Percentiles rank a stretch among this genome's conserved stretches.
Conservation (phyloP, 2,329 filamentous ascomycete genomes). For the Microcera coccophila region DNA sequence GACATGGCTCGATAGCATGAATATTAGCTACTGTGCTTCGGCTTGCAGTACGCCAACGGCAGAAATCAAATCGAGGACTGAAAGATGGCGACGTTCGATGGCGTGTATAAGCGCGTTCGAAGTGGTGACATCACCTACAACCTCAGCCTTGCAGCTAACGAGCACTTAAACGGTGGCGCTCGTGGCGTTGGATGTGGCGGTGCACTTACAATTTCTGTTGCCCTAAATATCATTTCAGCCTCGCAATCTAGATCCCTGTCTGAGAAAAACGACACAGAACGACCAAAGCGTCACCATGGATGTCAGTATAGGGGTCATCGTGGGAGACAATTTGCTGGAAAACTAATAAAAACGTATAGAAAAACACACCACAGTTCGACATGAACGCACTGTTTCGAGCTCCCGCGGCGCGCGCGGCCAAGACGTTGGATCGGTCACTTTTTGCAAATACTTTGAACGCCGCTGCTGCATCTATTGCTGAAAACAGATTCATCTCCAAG, state of each 20-base stretch:
- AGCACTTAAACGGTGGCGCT: not conserved
- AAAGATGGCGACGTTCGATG: too few relatives aligned
- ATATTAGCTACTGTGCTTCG: too few relatives aligned
- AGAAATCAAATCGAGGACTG: too few relatives aligned
- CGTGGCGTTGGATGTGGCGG: constrained; percentile 25
- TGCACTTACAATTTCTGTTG: constrained; percentile 12
- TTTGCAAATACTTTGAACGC: constrained; percentile 75
- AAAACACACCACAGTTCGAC: constrained; percentile 31
- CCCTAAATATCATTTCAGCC: constrained; percentile 31
- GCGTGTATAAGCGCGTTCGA: not conserved
- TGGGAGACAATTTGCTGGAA: not conserved
- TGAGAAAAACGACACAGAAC: constrained; percentile 14
- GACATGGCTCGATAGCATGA: constrained; percentile 14
- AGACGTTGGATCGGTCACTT: constrained; percentile 74
- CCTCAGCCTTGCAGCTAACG: not conserved
- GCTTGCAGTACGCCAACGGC: too few relatives aligned
- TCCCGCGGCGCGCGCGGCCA: constrained; percentile 72
- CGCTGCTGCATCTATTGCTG: constrained; percentile 72
- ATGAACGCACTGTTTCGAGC: constrained; percentile 70
- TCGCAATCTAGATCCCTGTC: constrained; percentile 25
- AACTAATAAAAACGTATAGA: constrained; percentile 11
- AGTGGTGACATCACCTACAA: constrained; percentile 20
- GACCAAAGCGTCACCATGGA: constrained; percentile 30
- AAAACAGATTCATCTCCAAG: constrained; percentile 69
- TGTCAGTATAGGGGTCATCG: constrained; percentile 23